Base-by-base conservation (phyloP, 345 rosid genomes). In the Lagerstroemia speciosa region DNA sequence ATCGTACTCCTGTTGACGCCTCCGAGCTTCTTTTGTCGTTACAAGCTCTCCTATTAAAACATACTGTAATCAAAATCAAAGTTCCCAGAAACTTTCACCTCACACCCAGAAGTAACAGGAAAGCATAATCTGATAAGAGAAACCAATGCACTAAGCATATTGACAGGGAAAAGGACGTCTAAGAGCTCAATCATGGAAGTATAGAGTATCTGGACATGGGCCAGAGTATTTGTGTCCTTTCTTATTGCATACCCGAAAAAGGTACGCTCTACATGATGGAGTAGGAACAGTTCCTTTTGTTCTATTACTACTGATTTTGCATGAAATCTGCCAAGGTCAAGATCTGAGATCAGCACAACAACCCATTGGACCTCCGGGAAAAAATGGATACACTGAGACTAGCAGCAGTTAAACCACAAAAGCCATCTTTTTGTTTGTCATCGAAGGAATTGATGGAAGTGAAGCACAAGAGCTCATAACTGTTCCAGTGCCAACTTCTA, bases 11-110 rank as follows among this genome's bases (percentile, higher is more conserved):
- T 65, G 68, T 75, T 84, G 98, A 67, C 89, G 86, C 37, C 72
- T 81, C 72, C 87, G 86, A 68, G 98, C 93, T 78, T 91, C 93
- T 50, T 72, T 68, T 19, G 88, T 89, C 9, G 86, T 91, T 74
- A 91, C 67, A 30, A 93, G 76, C 78, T 93, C 98, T 20, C 97
- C 98, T 93, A 55, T 43, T 9, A 69, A 57, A 50, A 53, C 41
- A 45, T 17, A 71, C 52, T 48, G 26, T 26, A 74, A 74, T 50
- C 48, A 67, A 36, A 67, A 70, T 6, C 7, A 29, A 48, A 69
- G n/a, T 55, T 53, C 26, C 15, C 29, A n/a, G 32, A 34, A 24
- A 74, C 40, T 15, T 33, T 32, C 27, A 26, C 27, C 60, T 53
- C 24, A 53, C 30, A 24, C 60, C 60, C 30, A 53, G n/a, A n/a